phyloP scores from a whole-genome alignment of 2,329 filamentous ascomycete genomes.

The Xylaria sp. region DNA sequence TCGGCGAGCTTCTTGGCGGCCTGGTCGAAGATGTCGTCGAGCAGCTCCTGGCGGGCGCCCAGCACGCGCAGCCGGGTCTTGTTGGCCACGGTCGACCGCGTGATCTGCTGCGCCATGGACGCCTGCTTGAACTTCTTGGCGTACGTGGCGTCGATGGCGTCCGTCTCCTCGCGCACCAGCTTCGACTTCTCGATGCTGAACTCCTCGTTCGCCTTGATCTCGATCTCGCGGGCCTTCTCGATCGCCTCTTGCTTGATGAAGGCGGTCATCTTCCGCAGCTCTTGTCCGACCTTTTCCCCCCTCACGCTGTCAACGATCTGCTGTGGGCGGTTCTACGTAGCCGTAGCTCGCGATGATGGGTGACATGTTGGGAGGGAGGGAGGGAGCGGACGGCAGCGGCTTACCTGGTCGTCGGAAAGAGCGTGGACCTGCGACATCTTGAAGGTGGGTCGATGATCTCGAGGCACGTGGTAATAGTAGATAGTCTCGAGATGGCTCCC shows the following conservation, averaged over 20 bases:
- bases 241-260: conserved; percentile 99
- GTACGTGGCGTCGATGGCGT: conserved; percentile 89
- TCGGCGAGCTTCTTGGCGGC: conserved; percentile 74
- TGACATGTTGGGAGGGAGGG: conserved; percentile 27
- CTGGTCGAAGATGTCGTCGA: conserved; percentile 87
- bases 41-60: conserved; percentile 83
- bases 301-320: conserved; percentile 2
- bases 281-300: conserved; percentile 80
- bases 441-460: conserved; percentile 44
- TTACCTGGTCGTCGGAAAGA: conserved; percentile 96
- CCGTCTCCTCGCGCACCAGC: conserved; percentile 93
- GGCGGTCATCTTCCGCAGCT: conserved; percentile 99
- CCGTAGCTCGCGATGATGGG: conserved; percentile 10
- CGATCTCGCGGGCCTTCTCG: conserved; percentile 96
- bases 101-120: conserved; percentile 98
- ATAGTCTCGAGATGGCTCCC: neutral
- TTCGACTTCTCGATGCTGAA: conserved; percentile 99
- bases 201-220: conserved; percentile 98
- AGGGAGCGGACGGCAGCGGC: conserved; percentile 35
- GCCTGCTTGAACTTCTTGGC: conserved; percentile 99
- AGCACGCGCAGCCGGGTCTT: conserved; percentile 92
- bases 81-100: conserved; percentile 93
- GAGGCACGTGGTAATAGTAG: conserved; percentile 2
- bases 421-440: conserved; percentile 92
- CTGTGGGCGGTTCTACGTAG: neutral